These are phyloP conservation scores for Phytophthora ohioensis DNA, from an alignment of 352 stramenopile species.

Conservation along the genomic window DNA sequence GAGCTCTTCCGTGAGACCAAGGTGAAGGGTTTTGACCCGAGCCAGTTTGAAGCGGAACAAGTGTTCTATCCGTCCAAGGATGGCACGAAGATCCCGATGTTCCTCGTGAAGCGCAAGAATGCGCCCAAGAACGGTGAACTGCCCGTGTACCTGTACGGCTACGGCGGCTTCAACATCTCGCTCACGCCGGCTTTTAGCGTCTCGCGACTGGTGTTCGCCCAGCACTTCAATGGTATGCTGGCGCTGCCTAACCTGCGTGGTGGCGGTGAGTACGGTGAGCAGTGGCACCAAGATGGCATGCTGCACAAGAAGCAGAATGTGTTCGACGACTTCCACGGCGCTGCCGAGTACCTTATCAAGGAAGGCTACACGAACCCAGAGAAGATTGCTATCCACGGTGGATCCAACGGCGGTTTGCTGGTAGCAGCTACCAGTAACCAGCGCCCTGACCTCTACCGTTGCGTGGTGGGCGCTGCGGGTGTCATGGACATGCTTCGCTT, in stretches of 20 bases:
- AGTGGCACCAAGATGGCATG: conserved; percentile 94
- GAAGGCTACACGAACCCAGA: conserved; percentile 88
- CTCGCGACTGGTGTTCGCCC: conserved; percentile 88
- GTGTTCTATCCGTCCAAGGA: conserved; percentile 94
- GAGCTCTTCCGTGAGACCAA: conserved; percentile 82
- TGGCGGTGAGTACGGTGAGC: conserved; percentile 93
- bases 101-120: conserved; percentile 92
- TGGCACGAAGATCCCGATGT: conserved; percentile 96
- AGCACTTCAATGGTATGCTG: conserved; percentile 93
- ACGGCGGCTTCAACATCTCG: conserved; percentile 96
- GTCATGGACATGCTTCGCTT: conserved; percentile 98
- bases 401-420: conserved; percentile 95
- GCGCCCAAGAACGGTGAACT: conserved; percentile 79
- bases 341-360: conserved; percentile 93
- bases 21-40: conserved; percentile 85
- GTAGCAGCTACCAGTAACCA: conserved; percentile 93
- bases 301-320: conserved; percentile 94
- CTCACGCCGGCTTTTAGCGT: conserved; percentile 92
- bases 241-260: conserved; percentile 95
- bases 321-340: conserved; percentile 97
- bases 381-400: conserved; percentile 93
- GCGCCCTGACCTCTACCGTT: conserved; percentile 92
- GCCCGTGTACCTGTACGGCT: conserved; percentile 94
- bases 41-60: conserved; percentile 83
- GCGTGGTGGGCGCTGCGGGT: conserved; percentile 93